Evolutionary conservation across 768 basidiomycete species (phyloP).

Genomic region (Leccinum truebloodii): DNA sequence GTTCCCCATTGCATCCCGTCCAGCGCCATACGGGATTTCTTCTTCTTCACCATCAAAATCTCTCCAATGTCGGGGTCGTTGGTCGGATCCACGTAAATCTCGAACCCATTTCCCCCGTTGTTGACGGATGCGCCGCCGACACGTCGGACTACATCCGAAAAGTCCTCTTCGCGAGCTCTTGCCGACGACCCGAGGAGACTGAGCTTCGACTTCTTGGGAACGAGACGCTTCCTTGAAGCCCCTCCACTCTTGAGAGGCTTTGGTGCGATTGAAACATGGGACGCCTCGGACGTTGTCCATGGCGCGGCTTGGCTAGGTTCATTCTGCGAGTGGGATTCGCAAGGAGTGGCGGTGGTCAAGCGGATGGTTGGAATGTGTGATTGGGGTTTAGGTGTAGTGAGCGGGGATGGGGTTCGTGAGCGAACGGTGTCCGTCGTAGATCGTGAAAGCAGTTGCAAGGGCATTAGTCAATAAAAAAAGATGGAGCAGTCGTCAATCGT

Average conservation of each 20-base stretch:
- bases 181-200: slow-evolving; percentile 39
- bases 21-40: slow-evolving; percentile 62
- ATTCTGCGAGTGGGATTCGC: slow-evolving; percentile 41
- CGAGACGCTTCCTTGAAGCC: slow-evolving; percentile 48
- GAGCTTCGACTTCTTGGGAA: slow-evolving; percentile 75
- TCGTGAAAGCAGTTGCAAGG: slow-evolving; percentile 34
- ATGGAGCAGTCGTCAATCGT: slow-evolving; percentile 15
- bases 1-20: slow-evolving; percentile 60
- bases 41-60: slow-evolving; percentile 75
- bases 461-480: slow-evolving; percentile 29
- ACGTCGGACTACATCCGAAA: slow-evolving; percentile 61
- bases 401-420: slow-evolving; percentile 29
- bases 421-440: slow-evolving; percentile 26
- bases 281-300: slow-evolving; percentile 19
- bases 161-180: slow-evolving; percentile 43
- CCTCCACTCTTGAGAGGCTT: slow-evolving; percentile 20
- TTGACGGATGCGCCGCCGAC: slow-evolving; percentile 35
- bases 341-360: slow-evolving; percentile 68
- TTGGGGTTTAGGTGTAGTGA: slow-evolving; percentile 31
- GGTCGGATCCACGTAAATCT: slow-evolving; percentile 69
- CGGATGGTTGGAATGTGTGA: slow-evolving; percentile 60
- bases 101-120: slow-evolving; percentile 53
- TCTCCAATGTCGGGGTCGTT: slow-evolving; percentile 68
- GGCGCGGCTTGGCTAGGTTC: slow-evolving; percentile 30
- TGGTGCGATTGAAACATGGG: slow-evolving; percentile 31